Conservation (phyloP, 305 asterid genomes). For the Fraxinus floribunda region DNA sequence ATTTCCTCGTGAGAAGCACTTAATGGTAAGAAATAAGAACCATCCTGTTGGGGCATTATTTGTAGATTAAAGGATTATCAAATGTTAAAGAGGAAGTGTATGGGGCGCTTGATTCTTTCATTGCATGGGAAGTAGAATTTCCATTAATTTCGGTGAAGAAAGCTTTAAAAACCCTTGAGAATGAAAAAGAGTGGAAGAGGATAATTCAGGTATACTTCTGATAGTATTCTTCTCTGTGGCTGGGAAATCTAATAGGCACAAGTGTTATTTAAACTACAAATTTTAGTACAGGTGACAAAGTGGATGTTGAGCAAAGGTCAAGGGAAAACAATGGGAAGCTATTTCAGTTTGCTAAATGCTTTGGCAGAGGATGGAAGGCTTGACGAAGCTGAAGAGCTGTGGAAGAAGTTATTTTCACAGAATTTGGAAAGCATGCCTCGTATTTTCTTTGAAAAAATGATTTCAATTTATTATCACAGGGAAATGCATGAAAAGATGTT, state of each 20-base stretch:
- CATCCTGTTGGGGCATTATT: constrained; percentile 12
- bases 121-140: constrained; percentile 94
- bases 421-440: constrained; percentile 90
- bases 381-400: constrained; percentile 84
- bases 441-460: constrained; percentile 79
- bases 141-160: constrained; percentile 87
- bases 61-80: constrained; percentile 76
- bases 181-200: constrained; percentile 84
- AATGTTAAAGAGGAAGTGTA: constrained; percentile 95
- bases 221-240: constrained; percentile 12
- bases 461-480: constrained; percentile 58
- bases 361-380: constrained; percentile 75
- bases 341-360: constrained; percentile 64
- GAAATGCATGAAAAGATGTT: constrained; percentile 86
- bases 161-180: constrained; percentile 78
- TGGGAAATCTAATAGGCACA: background rate
- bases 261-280: background rate
- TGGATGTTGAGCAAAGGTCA: constrained; percentile 99
- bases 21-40: constrained; percentile 2
- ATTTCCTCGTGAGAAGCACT: background rate
- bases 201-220: constrained; percentile 65
- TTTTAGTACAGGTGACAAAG: constrained; percentile 60
- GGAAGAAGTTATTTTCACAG: constrained; percentile 69
- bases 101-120: constrained; percentile 89
- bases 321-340: constrained; percentile 95